Conservation (phyloP, 139 green algal genomes). For the Closterium sp. region DNA sequence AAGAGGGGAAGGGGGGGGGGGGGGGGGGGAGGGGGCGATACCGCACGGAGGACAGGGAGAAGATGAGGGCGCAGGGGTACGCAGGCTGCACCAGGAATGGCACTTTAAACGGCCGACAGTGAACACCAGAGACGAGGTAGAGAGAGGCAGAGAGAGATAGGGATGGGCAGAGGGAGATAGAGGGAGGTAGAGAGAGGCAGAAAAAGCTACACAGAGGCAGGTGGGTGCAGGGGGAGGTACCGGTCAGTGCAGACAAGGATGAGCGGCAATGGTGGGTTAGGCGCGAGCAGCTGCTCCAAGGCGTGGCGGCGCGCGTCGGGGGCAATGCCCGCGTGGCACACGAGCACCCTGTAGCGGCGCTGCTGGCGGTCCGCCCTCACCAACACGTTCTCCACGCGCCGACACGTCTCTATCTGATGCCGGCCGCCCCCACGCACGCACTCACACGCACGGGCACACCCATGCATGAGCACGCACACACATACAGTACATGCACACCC, state of each 20-base stretch:
- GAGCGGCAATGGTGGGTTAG: slow-evolving; percentile 12
- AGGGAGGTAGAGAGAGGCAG: not conserved
- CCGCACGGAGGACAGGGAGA: not conserved
- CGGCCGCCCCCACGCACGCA: too few relatives aligned
- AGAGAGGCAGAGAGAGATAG: not conserved
- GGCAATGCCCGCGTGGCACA: slow-evolving; percentile 82
- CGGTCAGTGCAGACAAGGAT: slow-evolving; percentile 78
- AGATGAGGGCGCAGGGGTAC: not conserved
- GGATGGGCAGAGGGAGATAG: not conserved
- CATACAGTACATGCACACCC: too few relatives aligned
- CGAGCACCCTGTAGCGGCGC: slow-evolving; percentile 60
- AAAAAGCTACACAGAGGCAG: too few relatives aligned
- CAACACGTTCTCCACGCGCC: slow-evolving; percentile 87
- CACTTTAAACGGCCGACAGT: not conserved
- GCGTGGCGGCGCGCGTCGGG: slow-evolving; percentile 54
- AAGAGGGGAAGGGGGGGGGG: not conserved
- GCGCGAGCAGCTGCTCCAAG: slow-evolving; percentile 69
- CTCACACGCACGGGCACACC: too few relatives aligned
- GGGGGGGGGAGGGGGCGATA: not conserved
- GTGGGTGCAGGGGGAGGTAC: not conserved
- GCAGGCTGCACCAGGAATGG: not conserved
- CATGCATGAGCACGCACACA: too few relatives aligned
- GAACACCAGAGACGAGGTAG: not conserved
- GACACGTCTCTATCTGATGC: slow-evolving; percentile 80
- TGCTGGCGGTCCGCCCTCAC: slow-evolving; percentile 51